phyloP scores from a whole-genome alignment of 805 yeast species.

The Teunomyces funiuensis region DNA sequence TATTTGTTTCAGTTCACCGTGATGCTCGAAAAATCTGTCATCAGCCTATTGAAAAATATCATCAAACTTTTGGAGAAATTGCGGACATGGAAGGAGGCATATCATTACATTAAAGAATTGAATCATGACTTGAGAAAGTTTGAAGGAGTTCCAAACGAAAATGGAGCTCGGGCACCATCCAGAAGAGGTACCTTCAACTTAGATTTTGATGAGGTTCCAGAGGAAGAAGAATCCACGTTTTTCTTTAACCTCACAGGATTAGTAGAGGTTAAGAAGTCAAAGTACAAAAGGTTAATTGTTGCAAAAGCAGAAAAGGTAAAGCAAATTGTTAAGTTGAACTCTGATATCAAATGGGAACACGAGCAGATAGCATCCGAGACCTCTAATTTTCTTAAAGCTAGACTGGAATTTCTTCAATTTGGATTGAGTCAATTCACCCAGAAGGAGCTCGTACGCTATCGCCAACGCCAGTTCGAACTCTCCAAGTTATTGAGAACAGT shows the following conservation, averaged over 20 bases:
- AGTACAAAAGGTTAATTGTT: slow-evolving; percentile 44
- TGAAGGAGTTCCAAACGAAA: slow-evolving; percentile 17
- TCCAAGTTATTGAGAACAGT: slow-evolving; percentile 1
- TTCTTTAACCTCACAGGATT: slow-evolving; percentile 39
- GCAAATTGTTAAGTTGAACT: slow-evolving; percentile 43
- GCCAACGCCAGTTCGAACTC: slow-evolving; percentile 10
- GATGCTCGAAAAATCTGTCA: slow-evolving; percentile 26
- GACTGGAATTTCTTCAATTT: slow-evolving; percentile 39
- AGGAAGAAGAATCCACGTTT: slow-evolving; percentile 14
- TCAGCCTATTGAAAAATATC: slow-evolving; percentile 25
- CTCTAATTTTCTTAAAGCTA: slow-evolving; percentile 56
- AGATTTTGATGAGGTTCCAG: slow-evolving; percentile 11
- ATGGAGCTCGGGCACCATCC: slow-evolving; percentile 10
- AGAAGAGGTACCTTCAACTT: slow-evolving; percentile 17
- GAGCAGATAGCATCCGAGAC: slow-evolving; percentile 64
- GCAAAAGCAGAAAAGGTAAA: slow-evolving; percentile 41
- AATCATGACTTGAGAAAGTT: slow-evolving; percentile 29
- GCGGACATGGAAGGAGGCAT: slow-evolving; percentile 31
- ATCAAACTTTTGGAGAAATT: slow-evolving; percentile 22
- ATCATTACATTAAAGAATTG: slow-evolving; percentile 24
- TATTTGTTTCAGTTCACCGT: slow-evolving; percentile 15
- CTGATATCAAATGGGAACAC: slow-evolving; percentile 52
- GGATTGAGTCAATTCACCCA: slow-evolving; percentile 33
- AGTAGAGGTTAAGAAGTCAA: slow-evolving; percentile 52
- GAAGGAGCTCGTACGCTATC: slow-evolving; percentile 14